phyloP scores from a whole-genome alignment of 768 basidiomycete species.

The Mycena rosella region DNA sequence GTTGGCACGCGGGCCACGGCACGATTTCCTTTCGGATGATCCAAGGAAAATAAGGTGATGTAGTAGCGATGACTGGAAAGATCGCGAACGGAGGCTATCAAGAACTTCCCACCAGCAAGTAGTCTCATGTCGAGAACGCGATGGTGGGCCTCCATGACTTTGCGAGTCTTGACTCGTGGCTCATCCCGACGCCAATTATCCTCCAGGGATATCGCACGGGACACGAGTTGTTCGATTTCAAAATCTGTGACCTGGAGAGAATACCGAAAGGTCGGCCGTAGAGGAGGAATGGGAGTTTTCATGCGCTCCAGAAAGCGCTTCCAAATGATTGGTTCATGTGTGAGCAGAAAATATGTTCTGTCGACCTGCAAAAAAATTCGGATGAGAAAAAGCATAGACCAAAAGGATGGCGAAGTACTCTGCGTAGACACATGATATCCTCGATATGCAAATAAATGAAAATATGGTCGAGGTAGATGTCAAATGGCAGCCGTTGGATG shows the following conservation, averaged over 20 bases:
- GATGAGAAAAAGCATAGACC: not conserved
- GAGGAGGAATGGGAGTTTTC: conserved; percentile 68
- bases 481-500: conserved; percentile 51
- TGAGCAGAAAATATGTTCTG: conserved; percentile 70
- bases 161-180: conserved; percentile 49
- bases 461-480: conserved; percentile 59
- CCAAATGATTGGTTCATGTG: conserved; percentile 79
- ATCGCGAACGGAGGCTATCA: conserved; percentile 71
- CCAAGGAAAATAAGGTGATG: conserved; percentile 67
- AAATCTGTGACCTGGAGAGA: conserved; percentile 51
- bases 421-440: conserved; percentile 60
- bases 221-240: conserved; percentile 70
- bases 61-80: conserved; percentile 58
- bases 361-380: conserved; percentile 58
- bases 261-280: conserved; percentile 70
- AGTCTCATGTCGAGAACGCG: conserved; percentile 66
- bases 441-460: conserved; percentile 58
- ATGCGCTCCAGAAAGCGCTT: conserved; percentile 70
- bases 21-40: conserved; percentile 61
- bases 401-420: conserved; percentile 46
- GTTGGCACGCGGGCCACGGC: conserved; percentile 65
- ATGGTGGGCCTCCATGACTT: conserved; percentile 48
- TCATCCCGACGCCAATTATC: conserved; percentile 66
- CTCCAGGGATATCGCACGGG: conserved; percentile 70
- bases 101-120: conserved; percentile 76